Conservation (phyloP, 305 asterid genomes). For the Withania somnifera region DNA sequence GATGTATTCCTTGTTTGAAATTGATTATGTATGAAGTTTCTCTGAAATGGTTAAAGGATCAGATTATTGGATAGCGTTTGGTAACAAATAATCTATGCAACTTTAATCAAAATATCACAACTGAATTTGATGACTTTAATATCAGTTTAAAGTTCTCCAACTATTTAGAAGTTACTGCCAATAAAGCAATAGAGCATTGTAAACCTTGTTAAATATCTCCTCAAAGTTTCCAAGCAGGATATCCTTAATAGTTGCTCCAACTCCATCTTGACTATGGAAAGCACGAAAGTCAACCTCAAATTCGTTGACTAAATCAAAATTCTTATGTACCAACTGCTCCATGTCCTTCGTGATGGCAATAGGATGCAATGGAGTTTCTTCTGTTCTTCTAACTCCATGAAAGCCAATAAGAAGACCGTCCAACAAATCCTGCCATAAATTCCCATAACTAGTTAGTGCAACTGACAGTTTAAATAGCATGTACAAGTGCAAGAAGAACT, state of each 20-base stretch:
- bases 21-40: constrained; percentile 28
- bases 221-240: constrained; percentile 47
- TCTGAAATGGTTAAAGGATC: constrained; percentile 36
- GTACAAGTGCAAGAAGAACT: background rate
- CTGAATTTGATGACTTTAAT: background rate
- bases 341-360: constrained; percentile 63
- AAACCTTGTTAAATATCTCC: constrained; percentile 49
- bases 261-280: constrained; percentile 23
- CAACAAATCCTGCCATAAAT: constrained; percentile 45
- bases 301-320: constrained; percentile 39
- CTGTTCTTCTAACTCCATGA: constrained; percentile 21
- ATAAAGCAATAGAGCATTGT: background rate
- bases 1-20: constrained; percentile 17
- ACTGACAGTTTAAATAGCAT: background rate
- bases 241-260: constrained; percentile 29
- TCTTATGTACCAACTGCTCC: constrained; percentile 47
- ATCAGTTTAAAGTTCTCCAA: background rate
- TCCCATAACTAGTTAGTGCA: constrained; percentile 1
- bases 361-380: constrained; percentile 41
- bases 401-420: constrained; percentile 64
- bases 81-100: background rate
- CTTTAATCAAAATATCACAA: background rate
- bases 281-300: constrained; percentile 36
- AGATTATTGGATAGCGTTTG: background rate
- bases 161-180: background rate